Percentiles rank a stretch among this genome's conserved stretches.
These are phyloP conservation scores for Dendrocalamus sinicus DNA, from an alignment of 176 grass and related monocot species.

Conservation along the genomic window DNA sequence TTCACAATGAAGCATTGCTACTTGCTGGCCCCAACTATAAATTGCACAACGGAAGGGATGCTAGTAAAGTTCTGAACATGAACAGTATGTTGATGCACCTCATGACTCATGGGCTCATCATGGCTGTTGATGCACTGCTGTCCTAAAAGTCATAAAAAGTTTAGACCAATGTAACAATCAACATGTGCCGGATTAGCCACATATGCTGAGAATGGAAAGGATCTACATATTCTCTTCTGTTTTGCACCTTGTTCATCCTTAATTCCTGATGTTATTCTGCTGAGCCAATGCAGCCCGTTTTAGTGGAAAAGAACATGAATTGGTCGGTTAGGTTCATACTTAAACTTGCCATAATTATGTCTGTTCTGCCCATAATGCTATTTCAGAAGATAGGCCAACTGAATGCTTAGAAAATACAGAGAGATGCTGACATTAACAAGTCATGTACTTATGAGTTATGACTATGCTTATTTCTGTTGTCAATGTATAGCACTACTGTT, in stretches of 20 bases:
- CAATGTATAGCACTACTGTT: slow-evolving; percentile 4
- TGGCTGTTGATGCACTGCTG: neutral
- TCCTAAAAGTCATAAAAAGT: neutral
- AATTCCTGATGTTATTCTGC: neutral
- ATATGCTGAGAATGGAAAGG: neutral
- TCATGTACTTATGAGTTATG: slow-evolving; percentile 11
- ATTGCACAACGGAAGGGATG: neutral
- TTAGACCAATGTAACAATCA: neutral
- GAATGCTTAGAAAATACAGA: slow-evolving; percentile 8
- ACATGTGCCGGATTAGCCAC: neutral
- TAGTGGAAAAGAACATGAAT: neutral
- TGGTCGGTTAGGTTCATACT: neutral
- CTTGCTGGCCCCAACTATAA: neutral
- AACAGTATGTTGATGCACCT: neutral
- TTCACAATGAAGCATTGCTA: neutral
- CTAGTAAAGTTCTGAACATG: neutral
- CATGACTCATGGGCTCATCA: neutral
- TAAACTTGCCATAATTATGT: neutral
- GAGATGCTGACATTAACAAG: neutral
- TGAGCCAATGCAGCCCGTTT: neutral
- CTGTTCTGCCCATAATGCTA: neutral
- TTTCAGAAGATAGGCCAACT: slow-evolving; percentile 9
- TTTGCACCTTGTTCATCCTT: neutral
- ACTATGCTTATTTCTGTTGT: slow-evolving; percentile 35
- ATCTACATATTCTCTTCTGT: neutral